Conservation (phyloP, 176 grass and related monocot genomes). For the Oryza officinalis region DNA sequence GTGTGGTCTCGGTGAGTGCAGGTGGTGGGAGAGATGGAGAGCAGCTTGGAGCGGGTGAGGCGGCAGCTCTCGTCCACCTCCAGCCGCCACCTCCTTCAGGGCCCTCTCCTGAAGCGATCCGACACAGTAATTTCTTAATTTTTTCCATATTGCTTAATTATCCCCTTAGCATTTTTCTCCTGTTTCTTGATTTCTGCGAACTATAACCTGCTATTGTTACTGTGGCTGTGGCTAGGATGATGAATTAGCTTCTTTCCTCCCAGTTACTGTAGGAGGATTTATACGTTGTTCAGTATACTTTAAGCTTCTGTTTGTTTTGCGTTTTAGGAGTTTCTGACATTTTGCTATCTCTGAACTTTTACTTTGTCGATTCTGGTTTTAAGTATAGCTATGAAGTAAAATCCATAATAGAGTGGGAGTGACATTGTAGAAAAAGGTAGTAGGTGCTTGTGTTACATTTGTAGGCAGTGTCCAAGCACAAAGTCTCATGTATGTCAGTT, state of each 20-base stretch:
- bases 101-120: slow-evolving; percentile 85
- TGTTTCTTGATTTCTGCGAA: background rate
- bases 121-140: slow-evolving; percentile 46
- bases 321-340: background rate
- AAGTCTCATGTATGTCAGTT: background rate
- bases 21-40: slow-evolving; percentile 67
- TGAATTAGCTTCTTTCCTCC: background rate
- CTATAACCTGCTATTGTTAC: background rate
- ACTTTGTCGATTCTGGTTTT: background rate
- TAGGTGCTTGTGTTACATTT: background rate
- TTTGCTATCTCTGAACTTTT: background rate
- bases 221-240: background rate
- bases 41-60: slow-evolving; percentile 86
- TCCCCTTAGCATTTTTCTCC: slow-evolving; percentile 13
- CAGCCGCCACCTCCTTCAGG: slow-evolving; percentile 75
- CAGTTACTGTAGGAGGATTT: background rate
- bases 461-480: background rate
- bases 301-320: background rate
- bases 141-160: background rate
- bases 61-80: slow-evolving; percentile 73
- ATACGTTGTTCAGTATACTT: background rate
- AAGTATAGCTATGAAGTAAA: background rate
- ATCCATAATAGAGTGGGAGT: background rate
- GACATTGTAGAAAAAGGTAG: background rate
- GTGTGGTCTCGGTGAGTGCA: slow-evolving; percentile 17